These are phyloP conservation scores for Phialophora expanda DNA, from an alignment of 2,329 filamentous ascomycete genomes.

Conservation along the genomic window DNA sequence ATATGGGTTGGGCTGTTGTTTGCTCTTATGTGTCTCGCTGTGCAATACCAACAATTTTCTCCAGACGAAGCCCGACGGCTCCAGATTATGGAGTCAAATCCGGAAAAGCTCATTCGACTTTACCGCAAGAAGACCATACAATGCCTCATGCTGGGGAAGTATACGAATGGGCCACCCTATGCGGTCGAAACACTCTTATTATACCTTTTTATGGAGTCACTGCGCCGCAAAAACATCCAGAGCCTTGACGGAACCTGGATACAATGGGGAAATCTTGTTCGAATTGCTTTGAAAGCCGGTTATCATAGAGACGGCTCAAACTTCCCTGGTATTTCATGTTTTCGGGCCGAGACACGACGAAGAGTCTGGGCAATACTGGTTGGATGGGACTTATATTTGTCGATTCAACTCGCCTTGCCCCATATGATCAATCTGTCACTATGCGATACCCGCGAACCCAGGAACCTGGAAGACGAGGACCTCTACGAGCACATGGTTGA, in stretches of 20 bases:
- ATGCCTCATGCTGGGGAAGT: conserved; percentile 59
- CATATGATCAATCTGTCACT: conserved; percentile 65
- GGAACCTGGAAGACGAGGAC: conserved; percentile 66
- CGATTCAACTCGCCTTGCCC: conserved; percentile 69
- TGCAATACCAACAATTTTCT: conserved; percentile 31
- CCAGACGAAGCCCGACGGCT: conserved; percentile 19
- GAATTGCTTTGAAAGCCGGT: conserved; percentile 65
- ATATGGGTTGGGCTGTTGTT: conserved; percentile 60
- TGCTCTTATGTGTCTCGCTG: conserved; percentile 52
- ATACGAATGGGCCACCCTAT: conserved; percentile 34
- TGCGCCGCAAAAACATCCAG: conserved; percentile 56
- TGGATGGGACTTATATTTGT: conserved; percentile 66
- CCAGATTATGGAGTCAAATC: conserved; percentile 7
- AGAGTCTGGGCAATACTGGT: conserved; percentile 49
- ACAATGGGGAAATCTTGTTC: conserved; percentile 55
- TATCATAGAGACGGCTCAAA: conserved; percentile 61
- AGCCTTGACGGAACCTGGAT: conserved; percentile 40
- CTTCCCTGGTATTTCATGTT: conserved; percentile 59
- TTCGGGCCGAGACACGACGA: conserved; percentile 60
- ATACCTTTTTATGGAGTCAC: conserved; percentile 60
- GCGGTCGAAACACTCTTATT: conserved; percentile 36
- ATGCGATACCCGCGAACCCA: conserved; percentile 63
- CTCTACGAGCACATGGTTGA: conserved; percentile 57
- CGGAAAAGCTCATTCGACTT: conserved; percentile 42
- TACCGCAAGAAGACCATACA: conserved; percentile 50